Percentiles rank a stretch among this genome's conserved stretches.
Evolutionary conservation across 495 filamentous ascomycete genomes (phyloP).

Genomic region (Penicillium lagena): DNA sequence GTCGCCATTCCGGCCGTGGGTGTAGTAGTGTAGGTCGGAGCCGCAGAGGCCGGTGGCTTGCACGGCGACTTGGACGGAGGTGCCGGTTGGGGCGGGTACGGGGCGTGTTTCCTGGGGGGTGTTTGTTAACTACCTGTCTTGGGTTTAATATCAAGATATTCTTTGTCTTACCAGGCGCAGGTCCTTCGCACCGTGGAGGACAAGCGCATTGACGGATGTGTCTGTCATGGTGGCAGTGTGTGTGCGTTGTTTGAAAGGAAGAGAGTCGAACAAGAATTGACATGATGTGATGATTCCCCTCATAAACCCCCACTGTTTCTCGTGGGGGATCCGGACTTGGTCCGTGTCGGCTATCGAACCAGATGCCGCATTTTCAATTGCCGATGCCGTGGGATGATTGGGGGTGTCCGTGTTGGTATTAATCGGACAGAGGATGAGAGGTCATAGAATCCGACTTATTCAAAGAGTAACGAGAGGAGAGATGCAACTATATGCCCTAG

Average conservation of each 20-base stretch:
- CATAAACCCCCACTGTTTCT: background rate
- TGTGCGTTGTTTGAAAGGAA: background rate
- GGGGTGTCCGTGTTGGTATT: background rate
- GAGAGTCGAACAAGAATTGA: background rate
- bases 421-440: too few relatives aligned
- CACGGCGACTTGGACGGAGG: slow-evolving; percentile 68
- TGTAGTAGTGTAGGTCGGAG: slow-evolving; percentile 82
- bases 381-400: slow-evolving; percentile 9
- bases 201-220: slow-evolving; percentile 48
- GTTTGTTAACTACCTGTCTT: too few relatives aligned
- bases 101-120: slow-evolving; percentile 31
- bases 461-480: too few relatives aligned
- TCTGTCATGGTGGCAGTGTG: slow-evolving; percentile 13
- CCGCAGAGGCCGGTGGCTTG: slow-evolving; percentile 75
- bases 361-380: slow-evolving; percentile 19
- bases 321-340: slow-evolving; percentile 16
- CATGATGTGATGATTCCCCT: slow-evolving; percentile 2
- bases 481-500: too few relatives aligned
- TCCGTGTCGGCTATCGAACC: slow-evolving; percentile 31
- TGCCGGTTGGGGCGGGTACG: slow-evolving; percentile 35
- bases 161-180: slow-evolving; percentile 51
- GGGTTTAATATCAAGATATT: too few relatives aligned
- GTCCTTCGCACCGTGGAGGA: slow-evolving; percentile 64
- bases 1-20: slow-evolving; percentile 76
- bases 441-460: too few relatives aligned